phyloP scores from a whole-genome alignment of 2,329 filamentous ascomycete genomes.

The Microascus cirrosus region DNA sequence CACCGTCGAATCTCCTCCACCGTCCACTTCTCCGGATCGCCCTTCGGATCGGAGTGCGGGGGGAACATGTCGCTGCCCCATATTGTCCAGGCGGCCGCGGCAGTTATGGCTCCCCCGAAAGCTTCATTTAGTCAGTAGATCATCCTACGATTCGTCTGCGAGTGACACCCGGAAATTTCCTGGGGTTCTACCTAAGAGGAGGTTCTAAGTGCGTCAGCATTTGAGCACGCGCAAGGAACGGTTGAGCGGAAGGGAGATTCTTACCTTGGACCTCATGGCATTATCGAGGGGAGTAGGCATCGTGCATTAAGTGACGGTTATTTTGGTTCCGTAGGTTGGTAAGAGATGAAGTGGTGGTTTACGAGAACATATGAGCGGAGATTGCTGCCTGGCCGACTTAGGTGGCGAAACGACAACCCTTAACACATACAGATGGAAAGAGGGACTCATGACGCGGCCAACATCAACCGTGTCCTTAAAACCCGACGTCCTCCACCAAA shows the following conservation, averaged over 20 bases:
- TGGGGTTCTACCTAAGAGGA: slow-evolving; percentile 49
- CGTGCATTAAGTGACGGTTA: slow-evolving; percentile 12
- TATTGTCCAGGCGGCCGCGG: slow-evolving; percentile 72
- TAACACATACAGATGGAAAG: background rate
- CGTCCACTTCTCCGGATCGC: slow-evolving; percentile 63
- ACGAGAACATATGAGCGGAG: background rate
- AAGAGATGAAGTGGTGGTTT: background rate
- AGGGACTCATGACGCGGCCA: background rate
- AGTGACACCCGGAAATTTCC: background rate
- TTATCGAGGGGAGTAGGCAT: slow-evolving; percentile 63
- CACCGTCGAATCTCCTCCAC: slow-evolving; percentile 69
- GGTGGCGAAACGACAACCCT: background rate
- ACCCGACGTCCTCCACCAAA: background rate
- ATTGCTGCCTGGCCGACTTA: background rate
- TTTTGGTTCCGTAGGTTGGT: background rate
- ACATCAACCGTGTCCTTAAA: background rate
- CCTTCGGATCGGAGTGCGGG: slow-evolving; percentile 60
- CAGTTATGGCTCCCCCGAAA: slow-evolving; percentile 73
- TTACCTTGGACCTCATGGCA: slow-evolving; percentile 59
- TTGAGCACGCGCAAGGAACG: background rate
- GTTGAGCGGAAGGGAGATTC: slow-evolving; percentile 6
- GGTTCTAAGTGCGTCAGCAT: slow-evolving; percentile 36
- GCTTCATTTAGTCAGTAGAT: slow-evolving; percentile 27
- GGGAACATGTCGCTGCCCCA: slow-evolving; percentile 84
- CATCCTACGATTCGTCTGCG: background rate